Conservation (phyloP, 1,139 yeast species). For the Kluyveromyces sp. region DNA sequence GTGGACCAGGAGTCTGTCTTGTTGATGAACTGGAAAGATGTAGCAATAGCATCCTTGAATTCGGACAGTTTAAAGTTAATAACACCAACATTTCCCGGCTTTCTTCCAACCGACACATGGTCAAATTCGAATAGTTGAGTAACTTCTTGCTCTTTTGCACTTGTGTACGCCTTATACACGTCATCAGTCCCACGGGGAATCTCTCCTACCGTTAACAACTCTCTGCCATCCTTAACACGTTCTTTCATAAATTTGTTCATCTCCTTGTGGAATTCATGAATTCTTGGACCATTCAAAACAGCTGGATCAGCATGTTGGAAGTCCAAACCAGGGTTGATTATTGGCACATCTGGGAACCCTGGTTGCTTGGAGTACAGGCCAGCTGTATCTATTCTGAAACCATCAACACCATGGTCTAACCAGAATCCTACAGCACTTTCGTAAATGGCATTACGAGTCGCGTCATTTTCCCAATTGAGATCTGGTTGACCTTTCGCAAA, state of each 20-base stretch:
- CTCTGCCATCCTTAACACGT: slow-evolving; percentile 42
- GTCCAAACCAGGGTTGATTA: slow-evolving; percentile 36
- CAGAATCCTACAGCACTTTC: slow-evolving; percentile 45
- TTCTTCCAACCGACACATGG: slow-evolving; percentile 39
- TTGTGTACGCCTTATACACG: slow-evolving; percentile 41
- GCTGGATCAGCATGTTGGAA: slow-evolving; percentile 37
- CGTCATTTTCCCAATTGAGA: slow-evolving; percentile 53
- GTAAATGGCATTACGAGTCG: slow-evolving; percentile 45
- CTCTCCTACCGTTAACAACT: slow-evolving; percentile 53
- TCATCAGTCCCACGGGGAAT: slow-evolving; percentile 41
- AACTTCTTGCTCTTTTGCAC: slow-evolving; percentile 45
- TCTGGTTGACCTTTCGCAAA: slow-evolving; percentile 54
- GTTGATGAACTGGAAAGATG: slow-evolving; percentile 35
- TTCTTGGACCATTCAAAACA: slow-evolving; percentile 44
- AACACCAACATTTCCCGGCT: slow-evolving; percentile 36
- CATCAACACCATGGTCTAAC: slow-evolving; percentile 52
- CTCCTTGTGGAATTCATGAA: slow-evolving; percentile 47
- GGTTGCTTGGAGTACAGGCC: slow-evolving; percentile 47
- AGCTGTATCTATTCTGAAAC: slow-evolving; percentile 53
- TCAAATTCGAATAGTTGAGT: slow-evolving; percentile 48
- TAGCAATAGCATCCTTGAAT: slow-evolving; percentile 39
- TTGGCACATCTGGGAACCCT: slow-evolving; percentile 44
- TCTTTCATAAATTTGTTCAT: slow-evolving; percentile 32
- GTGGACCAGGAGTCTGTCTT: slow-evolving; percentile 58
- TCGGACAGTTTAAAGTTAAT: slow-evolving; percentile 34